These are phyloP conservation scores for Yamadazyma sp. DNA, from an alignment of 805 yeast genomes.

Conservation along the genomic window DNA sequence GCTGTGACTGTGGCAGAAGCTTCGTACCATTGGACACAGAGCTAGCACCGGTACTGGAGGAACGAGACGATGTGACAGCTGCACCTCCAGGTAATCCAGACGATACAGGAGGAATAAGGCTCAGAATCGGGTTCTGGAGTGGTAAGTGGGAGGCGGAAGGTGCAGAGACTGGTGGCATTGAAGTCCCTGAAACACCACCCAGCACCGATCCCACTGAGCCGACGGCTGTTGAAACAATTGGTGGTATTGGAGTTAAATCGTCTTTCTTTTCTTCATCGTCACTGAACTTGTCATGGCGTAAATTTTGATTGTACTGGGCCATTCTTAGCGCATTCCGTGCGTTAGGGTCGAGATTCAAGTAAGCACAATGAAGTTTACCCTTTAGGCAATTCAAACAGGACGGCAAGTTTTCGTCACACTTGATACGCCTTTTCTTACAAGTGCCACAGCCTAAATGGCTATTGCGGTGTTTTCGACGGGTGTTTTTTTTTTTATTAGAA, in stretches of 20 bases:
- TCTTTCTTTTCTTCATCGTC: constrained; percentile 13
- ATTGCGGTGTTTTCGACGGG: constrained; percentile 62
- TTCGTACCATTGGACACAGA: too few relatives aligned
- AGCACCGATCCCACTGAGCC: neutral
- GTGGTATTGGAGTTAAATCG: neutral
- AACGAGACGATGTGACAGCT: neutral
- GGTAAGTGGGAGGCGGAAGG: constrained; percentile 1
- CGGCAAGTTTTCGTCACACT: constrained; percentile 52
- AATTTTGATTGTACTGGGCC: constrained; percentile 48
- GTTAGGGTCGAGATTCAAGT: constrained; percentile 45
- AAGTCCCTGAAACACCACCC: neutral
- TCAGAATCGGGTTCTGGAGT: constrained; percentile 6
- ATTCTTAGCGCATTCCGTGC: constrained; percentile 49
- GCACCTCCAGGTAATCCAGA: constrained; percentile 6
- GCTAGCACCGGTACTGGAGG: neutral
- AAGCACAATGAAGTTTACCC: constrained; percentile 47
- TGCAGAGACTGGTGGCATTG: neutral
- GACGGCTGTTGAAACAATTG: neutral
- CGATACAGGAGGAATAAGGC: constrained; percentile 9
- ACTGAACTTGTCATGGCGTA: constrained; percentile 25
- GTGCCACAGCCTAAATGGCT: constrained; percentile 76
- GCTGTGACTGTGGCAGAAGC: constrained; percentile 4
- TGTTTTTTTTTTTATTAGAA: constrained; percentile 34
- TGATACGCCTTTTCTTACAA: constrained; percentile 51
- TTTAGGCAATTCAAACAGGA: constrained; percentile 48